A percentile compares a stretch with the other conserved stretches of the same genome.
phyloP scores from a whole-genome alignment of 495 filamentous ascomycete species.

The Hyaloscypha finlandica region DNA sequence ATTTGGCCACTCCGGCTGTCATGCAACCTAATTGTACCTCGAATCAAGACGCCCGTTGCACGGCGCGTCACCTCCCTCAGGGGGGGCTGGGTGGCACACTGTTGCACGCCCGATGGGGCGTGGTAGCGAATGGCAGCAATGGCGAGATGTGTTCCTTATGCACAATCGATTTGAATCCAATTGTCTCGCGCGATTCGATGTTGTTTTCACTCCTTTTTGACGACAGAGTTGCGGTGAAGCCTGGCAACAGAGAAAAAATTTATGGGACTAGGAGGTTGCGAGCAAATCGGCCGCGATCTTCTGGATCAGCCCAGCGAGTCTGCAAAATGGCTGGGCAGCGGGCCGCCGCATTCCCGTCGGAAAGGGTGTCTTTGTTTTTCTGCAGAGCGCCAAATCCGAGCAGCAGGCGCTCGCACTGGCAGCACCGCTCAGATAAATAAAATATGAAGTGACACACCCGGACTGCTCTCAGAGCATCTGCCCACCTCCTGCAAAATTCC shows the following conservation, averaged over 20 bases:
- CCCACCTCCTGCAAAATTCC: neutral
- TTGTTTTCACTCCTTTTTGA: constrained; percentile 10
- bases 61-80: constrained; percentile 14
- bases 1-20: neutral
- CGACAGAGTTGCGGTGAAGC: constrained; percentile 29
- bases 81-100: neutral
- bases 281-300: constrained; percentile 14
- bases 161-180: constrained; percentile 25
- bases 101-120: neutral
- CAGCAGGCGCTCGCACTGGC: neutral
- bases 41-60: constrained; percentile 7
- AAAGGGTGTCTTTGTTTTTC: constrained; percentile 10
- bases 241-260: neutral
- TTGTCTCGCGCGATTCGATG: constrained; percentile 23
- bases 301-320: neutral
- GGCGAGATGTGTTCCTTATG: constrained; percentile 19
- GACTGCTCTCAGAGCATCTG: neutral
- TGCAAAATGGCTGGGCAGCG: neutral
- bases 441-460: neutral
- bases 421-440: constrained; percentile 3
- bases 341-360: constrained; percentile 9
- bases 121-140: constrained; percentile 2
- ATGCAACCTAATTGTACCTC: constrained; percentile 2
- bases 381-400: constrained; percentile 2
- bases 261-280: neutral